Percentiles rank a stretch among this genome's conserved stretches.
Conservation (phyloP, 805 yeast genomes). For the Starmerella floris region DNA sequence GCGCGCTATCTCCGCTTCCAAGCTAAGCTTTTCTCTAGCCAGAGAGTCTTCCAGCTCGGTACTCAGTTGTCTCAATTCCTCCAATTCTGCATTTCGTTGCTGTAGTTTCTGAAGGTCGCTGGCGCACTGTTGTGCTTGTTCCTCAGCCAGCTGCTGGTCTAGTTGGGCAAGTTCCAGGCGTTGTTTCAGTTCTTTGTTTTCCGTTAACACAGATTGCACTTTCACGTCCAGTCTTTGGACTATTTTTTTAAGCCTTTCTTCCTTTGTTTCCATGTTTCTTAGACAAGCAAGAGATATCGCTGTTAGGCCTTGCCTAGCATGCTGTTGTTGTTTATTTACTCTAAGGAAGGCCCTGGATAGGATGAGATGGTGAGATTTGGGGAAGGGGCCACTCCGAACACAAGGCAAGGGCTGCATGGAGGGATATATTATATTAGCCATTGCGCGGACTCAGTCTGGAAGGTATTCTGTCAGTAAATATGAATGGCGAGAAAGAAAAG, state of each 20-base stretch:
- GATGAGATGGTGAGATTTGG: too few relatives aligned
- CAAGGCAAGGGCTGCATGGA: too few relatives aligned
- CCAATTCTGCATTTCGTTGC: conserved; percentile 14
- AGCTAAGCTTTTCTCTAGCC: conserved; percentile 2
- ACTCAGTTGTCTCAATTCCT: conserved; percentile 8
- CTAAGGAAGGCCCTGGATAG: too few relatives aligned
- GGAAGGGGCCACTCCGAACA: too few relatives aligned
- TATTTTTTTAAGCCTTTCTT: conserved; percentile 15
- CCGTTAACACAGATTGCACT: conserved; percentile 18
- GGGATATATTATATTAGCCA: too few relatives aligned
- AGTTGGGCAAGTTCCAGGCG: conserved; percentile 25
- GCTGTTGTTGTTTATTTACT: too few relatives aligned
- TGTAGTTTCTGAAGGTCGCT: conserved; percentile 20
- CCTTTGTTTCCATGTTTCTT: not conserved
- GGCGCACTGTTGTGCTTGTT: conserved; percentile 24
- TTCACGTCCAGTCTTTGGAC: conserved; percentile 17
- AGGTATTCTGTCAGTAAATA: too few relatives aligned
- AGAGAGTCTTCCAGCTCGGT: conserved; percentile 12
- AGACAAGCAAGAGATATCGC: too few relatives aligned
- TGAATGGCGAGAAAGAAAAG: too few relatives aligned
- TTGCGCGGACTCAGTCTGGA: too few relatives aligned
- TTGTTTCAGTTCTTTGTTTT: conserved; percentile 15
- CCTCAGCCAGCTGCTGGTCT: conserved; percentile 30
- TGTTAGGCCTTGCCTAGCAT: too few relatives aligned
- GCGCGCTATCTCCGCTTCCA: not conserved